phyloP scores from a whole-genome alignment of 1,284 basidiomycete genomes.

The Cryptococcus neoformans region DNA sequence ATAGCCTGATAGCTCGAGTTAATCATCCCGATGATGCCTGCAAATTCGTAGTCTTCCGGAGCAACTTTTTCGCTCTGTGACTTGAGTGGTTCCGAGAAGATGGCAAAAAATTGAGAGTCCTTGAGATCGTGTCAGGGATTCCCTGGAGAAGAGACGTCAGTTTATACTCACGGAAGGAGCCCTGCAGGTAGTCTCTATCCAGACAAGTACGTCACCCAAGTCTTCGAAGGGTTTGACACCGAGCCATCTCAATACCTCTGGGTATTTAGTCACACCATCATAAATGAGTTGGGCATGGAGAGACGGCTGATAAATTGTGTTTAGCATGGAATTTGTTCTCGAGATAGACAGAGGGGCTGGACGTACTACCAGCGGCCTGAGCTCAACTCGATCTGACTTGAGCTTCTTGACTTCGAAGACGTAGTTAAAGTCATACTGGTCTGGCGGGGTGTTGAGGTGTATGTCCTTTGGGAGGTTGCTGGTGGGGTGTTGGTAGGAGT shows the following conservation, averaged over 20 bases:
- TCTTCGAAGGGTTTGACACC: slow-evolving; percentile 11
- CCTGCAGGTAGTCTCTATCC: slow-evolving; percentile 25
- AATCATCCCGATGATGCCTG: slow-evolving; percentile 35
- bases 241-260: slow-evolving; percentile 28
- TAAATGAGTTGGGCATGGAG: slow-evolving; percentile 32
- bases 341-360: not conserved
- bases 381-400: slow-evolving; percentile 29
- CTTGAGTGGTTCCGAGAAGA: slow-evolving; percentile 32
- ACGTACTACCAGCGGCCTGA: slow-evolving; percentile 33
- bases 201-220: slow-evolving; percentile 30
- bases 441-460: slow-evolving; percentile 30
- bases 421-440: slow-evolving; percentile 47
- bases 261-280: slow-evolving; percentile 24
- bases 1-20: slow-evolving; percentile 23
- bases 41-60: slow-evolving; percentile 33
- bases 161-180: slow-evolving; percentile 16
- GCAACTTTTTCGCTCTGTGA: slow-evolving; percentile 13
- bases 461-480: slow-evolving; percentile 16
- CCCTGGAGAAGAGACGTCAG: not conserved
- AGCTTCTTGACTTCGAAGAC: slow-evolving; percentile 32
- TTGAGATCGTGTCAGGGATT: not conserved
- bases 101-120: slow-evolving; percentile 28
- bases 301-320: slow-evolving; percentile 17
- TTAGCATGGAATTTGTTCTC: not conserved
- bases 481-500: slow-evolving; percentile 21